Base-by-base conservation (phyloP, 116 monocot species). In the Thalassia testudinum region DNA sequence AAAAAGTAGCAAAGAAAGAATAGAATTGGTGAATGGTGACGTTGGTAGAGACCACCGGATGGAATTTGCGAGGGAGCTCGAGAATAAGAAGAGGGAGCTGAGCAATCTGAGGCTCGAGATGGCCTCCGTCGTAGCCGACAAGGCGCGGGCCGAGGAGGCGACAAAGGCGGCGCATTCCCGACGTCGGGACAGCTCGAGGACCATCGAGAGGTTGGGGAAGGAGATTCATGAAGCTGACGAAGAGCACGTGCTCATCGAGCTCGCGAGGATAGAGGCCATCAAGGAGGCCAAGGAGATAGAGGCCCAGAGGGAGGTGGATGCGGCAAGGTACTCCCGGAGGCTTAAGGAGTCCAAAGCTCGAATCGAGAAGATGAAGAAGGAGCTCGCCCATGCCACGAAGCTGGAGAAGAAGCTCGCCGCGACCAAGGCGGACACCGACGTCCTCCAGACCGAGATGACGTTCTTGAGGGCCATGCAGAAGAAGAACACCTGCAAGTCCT, bases 201-300 rank as follows among this genome's bases (percentile, higher is more conserved):
- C 56, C 26, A 37, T 49, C 1, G 81, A 81, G 59, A 67, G 73
- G 34, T 30, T 84, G 21, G 65, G 54, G 40, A 76, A 58, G 42
- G 64, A 75, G 63, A 67, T 84, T 1, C 81, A 79, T 4, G 66
- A 61, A 20, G 66, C 65, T 2, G 69, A 95, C 40, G 84, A 83
- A 56, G 93, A 95, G 23, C 81, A 78, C 23, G 81, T 77, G 22
- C 69, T 95, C 7, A 84, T 95, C 27, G 87, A 87, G 72, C 71
- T 95, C 2, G 93, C 93, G 4, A 81, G 81, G 44, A 73, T 95
- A 42, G 84, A 95, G 67, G 93, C 87, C 1, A 75, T 71, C 27
- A 75, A 56, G 26, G 93, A 95, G 43, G 18, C 34, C 19, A 58
- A 62, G 20, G 84, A 87, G 40, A 69, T 95, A 19, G 84, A 76